Percentiles rank a stretch among this genome's conserved stretches.
Evolutionary conservation across 2,329 filamentous ascomycete genomes (phyloP).

Genomic region (Aspergillus sojae): DNA sequence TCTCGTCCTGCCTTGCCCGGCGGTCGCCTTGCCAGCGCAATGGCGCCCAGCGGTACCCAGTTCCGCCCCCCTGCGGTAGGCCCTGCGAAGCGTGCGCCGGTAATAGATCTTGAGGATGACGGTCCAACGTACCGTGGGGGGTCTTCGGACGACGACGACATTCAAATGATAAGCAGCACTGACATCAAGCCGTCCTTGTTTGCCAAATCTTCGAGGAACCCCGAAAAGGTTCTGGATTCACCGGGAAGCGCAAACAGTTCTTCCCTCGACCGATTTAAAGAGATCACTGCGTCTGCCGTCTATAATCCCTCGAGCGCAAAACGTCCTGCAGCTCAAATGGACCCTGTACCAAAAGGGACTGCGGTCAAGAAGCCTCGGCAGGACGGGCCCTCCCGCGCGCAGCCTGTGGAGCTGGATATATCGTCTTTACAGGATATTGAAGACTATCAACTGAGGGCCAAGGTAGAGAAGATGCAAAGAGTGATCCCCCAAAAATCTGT

Average conservation of each 20-base stretch:
- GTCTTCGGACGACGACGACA: conserved; percentile 61
- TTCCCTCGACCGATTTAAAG: conserved; percentile 42
- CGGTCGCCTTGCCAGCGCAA: conserved; percentile 59
- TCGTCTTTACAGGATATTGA: conserved; percentile 53
- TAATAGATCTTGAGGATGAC: conserved; percentile 57
- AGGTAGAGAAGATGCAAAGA: conserved; percentile 55
- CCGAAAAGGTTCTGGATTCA: conserved; percentile 46
- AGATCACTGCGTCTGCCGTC: conserved; percentile 47
- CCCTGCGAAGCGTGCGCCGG: conserved; percentile 43
- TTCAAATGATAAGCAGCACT: conserved; percentile 48
- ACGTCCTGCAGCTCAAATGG: conserved; percentile 48
- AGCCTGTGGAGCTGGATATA: conserved; percentile 44
- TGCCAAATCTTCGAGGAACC: conserved; percentile 46
- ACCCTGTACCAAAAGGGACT: conserved; percentile 40
- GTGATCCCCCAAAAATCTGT: conserved; percentile 54
- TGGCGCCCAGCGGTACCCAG: conserved; percentile 75
- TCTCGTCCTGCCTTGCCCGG: conserved; percentile 38
- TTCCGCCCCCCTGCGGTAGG: conserved; percentile 59
- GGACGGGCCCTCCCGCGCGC: conserved; percentile 49
- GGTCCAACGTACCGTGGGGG: conserved; percentile 63
- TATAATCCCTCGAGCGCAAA: conserved; percentile 46
- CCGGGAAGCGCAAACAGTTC: conserved; percentile 33
- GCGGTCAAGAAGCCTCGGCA: conserved; percentile 46
- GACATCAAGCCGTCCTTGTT: conserved; percentile 66
- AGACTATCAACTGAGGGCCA: conserved; percentile 53